Base-by-base conservation (phyloP, 2,329 filamentous ascomycete species). In the Cadophora sp. region DNA sequence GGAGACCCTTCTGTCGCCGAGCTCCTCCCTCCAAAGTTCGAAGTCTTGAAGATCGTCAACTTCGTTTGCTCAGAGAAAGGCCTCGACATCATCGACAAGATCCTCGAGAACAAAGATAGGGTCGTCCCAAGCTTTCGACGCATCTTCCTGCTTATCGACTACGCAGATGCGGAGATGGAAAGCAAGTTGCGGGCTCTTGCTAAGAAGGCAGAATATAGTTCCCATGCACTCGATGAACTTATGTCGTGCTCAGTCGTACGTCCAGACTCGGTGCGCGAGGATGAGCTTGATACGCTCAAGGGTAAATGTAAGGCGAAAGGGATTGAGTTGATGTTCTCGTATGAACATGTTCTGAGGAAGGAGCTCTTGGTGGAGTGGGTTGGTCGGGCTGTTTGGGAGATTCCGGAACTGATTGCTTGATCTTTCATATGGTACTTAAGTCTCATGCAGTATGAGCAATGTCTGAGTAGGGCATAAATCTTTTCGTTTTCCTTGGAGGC, bases 131-230 rank as follows among this genome's bases (percentile, higher is more conserved):
- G 3, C 3, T 46, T 66, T 27, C 46, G 64, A 19, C 51, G 26
- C 2, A 48, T 66, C 0, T 29, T 66, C 1, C 6, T 66, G 6
- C 37, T n/a, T 19, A 12, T 29, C 2, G 43, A 55, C 3, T 62
- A 62, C n/a, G 46, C 73, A 78, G 58, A 69, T 75, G 63, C 80
- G 81, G 64, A 70, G 72, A n/a, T 73, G 74, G 27, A 76, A 76
- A 65, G 77, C 80, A 50, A 79, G 22, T 50, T 66, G 7, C n/a
- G 26, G 5, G 14, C 22, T 7, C 51, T 51, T 7, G 62, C 51
- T 34, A 11, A 34, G 1, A n/a, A 24, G 3, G 37, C 31, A 2
- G 51, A 64, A 11, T 8, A 1, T 8, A 19, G 2, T 43, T 5
- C 37, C 14, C 8, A 12, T 12, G 14, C 37, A 16, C 8, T 3